Evolutionary conservation across 1,284 basidiomycete species (phyloP), one percentile per base, ranked within the genome.

Genomic region (Naganishia liquefaciens): DNA sequence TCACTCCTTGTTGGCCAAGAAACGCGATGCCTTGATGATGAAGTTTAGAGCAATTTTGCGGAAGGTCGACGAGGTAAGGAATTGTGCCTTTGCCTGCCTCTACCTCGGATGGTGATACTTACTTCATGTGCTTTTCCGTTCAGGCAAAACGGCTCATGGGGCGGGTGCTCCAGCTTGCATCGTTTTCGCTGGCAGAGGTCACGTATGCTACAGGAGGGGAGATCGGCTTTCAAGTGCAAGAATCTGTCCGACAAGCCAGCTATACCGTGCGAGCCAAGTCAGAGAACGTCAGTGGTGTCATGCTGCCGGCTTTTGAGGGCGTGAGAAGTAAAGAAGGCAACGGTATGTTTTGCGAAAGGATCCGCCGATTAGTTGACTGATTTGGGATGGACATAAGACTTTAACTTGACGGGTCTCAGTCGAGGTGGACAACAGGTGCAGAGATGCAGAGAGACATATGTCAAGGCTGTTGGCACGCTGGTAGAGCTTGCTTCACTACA

Each of bases 91-190:
- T 11, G n/a, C 3, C 30, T 39, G n/a, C 40, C 3, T 55, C 33
- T 44, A n/a, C 19, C 6, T 21, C 28, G n/a, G n/a, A 42, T 27
- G 3, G 19, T 13, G n/a, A 21, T 39, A 21, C 23, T 53, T 4
- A 49, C 23, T 25, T 44, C 10, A 25, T 25, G 15, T 28, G 28
- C 50, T 28, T 10, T 13, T 37, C 3, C 3, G 47, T 51, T 11
- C 70, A 94, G 91, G 95, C 96, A 19, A 99, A 99, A 80, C 87
- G 93, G 67, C 93, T 98, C 82, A 99, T 99, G 96, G 96, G 96
- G 44, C 84, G 89, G 69, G 94, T 99, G 33, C 96, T 99, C 87
- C 96, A 99, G 78, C 84, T 96, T 57, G 96, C 96, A 19, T 96
- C 94, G 51, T 97, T 99, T 84, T 95, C 92, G 47, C 88, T 99